Conservation (phyloP, 495 filamentous ascomycete species). For the Trichocladium antarcticum region DNA sequence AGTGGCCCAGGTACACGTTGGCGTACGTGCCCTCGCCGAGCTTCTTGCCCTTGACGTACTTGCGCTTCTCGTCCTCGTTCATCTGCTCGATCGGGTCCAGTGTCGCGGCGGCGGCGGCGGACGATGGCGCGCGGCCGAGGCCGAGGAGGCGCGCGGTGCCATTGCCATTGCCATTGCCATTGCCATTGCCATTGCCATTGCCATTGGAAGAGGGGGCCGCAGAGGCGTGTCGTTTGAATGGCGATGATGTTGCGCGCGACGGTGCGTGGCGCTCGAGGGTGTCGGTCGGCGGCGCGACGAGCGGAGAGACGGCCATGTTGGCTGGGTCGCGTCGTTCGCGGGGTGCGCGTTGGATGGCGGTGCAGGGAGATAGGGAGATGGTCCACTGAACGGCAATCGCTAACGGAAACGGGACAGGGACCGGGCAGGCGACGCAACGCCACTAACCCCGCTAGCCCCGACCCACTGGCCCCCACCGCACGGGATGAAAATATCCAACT, state of each 20-base stretch:
- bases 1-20: slow-evolving; percentile 79
- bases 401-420: too few relatives aligned
- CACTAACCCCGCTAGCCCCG: too few relatives aligned
- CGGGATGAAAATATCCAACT: too few relatives aligned
- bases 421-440: too few relatives aligned
- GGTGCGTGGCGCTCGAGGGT: slow-evolving; percentile 9
- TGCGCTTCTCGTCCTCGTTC: slow-evolving; percentile 74
- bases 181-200: too few relatives aligned
- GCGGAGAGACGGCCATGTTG: slow-evolving; percentile 32
- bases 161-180: too few relatives aligned
- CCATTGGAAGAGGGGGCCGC: slow-evolving; percentile 14
- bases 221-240: slow-evolving; percentile 19
- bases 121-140: slow-evolving; percentile 9
- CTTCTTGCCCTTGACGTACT: slow-evolving; percentile 83
- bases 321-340: background rate
- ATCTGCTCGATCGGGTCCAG: slow-evolving; percentile 71
- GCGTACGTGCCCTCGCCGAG: slow-evolving; percentile 96
- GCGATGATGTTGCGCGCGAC: slow-evolving; percentile 8
- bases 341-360: background rate
- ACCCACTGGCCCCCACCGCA: too few relatives aligned
- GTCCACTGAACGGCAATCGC: too few relatives aligned
- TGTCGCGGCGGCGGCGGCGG: slow-evolving; percentile 12
- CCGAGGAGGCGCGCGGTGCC: slow-evolving; percentile 4
- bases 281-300: slow-evolving; percentile 16
- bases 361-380: too few relatives aligned